Percentiles rank a stretch among this genome's conserved stretches.
Evolutionary conservation across 164 flowering plant species (phyloP).

Genomic region (Piper longum): DNA sequence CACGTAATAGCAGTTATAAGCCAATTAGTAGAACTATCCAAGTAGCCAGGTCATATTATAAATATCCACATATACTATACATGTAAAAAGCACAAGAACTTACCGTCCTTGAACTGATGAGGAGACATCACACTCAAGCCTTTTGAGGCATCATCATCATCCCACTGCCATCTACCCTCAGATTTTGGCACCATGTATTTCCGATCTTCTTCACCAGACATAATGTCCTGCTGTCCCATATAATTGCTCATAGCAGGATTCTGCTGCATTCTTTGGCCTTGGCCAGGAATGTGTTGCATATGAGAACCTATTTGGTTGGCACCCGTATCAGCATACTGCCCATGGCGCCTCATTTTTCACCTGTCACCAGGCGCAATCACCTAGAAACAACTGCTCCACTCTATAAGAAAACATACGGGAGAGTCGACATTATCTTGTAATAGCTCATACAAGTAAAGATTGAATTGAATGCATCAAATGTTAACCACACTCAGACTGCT

Average conservation of each 20-base stretch:
- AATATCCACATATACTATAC: background rate
- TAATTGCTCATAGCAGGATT: background rate
- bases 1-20: background rate
- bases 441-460: background rate
- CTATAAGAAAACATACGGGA: background rate
- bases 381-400: background rate
- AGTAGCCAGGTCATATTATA: background rate
- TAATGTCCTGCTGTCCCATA: background rate
- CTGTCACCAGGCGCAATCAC: background rate
- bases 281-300: background rate
- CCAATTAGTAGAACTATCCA: background rate
- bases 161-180: constrained; percentile 2
- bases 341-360: background rate
- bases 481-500: too few species aligned
- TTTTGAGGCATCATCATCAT: constrained; percentile 10
- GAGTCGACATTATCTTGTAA: background rate
- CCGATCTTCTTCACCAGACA: background rate
- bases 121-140: constrained; percentile 13
- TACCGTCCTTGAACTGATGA: constrained; percentile 16
- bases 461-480: too few species aligned
- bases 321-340: background rate
- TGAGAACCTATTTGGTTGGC: constrained; percentile 1
- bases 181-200: background rate
- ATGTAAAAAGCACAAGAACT: background rate
- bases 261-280: constrained; percentile 1